Evolutionary conservation across 192 early-diverging fungal genomes (phyloP), one percentile per base, ranked within the genome.

Genomic region (Coemansia sp.): DNA sequence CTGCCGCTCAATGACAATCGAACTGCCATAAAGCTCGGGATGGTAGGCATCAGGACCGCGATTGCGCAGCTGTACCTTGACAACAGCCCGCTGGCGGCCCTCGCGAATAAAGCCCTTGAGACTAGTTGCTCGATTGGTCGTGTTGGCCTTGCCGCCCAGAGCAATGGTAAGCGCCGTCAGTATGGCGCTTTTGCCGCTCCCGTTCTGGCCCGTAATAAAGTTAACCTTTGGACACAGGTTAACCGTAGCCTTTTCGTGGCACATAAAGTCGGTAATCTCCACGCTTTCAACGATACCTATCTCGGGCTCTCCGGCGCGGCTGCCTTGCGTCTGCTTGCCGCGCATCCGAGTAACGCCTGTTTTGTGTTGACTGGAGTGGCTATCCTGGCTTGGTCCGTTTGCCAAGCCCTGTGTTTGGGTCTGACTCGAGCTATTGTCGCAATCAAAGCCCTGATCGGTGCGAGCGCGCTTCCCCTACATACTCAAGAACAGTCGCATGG

Each of bases 201-300:
- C 96, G 63, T 97, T 98, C 54, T 96, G 92, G 9, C 96, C 96
- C 46, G 92, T 90, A 29, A 99, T 85, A 72, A 99, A 99, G 71
- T 99, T 97, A 46, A 99, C 85, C 42, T 90, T 87, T 5, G 90
- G 84, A 21, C 86, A 83, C 52, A 99, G 86, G 33, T 81, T 58
- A 3, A 97, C 85, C 15, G 80, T 79, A 6, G 93, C 80, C 35
- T 80, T 83, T 27, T 85, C 82, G 74, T 99, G 96, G 64, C 94
- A 97, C 92, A 99, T 95, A 70, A 97, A 97, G 60, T 99, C 90
- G 17, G 78, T 63, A 11, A 99, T 75, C 69, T 91, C 86, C 26
- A 99, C 79, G 21, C 67, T 49, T 53, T 92, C 92, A 33, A 99
- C 84, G 18, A 86, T 83, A 11, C 93, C 95, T 21, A 82, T 78